Base-by-base conservation (phyloP, 2,329 filamentous ascomycete species). In the Paraconiothyrium sp. region DNA sequence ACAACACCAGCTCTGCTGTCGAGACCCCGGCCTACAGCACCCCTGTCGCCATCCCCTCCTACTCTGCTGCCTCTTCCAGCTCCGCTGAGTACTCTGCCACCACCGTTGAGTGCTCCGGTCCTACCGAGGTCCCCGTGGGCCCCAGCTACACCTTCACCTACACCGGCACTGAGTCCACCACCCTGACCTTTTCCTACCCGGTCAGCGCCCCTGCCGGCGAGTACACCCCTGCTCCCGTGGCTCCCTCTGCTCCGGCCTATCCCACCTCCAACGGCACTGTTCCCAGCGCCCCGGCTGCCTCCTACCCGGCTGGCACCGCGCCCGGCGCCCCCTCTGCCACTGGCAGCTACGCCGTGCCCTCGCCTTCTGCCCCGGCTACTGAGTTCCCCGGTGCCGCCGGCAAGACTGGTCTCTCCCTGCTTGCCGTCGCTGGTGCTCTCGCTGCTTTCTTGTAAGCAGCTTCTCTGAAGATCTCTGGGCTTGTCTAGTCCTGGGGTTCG, bases 331-430 rank as follows among this genome's bases (percentile, higher is more conserved):
- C 51, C 24, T 6, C 51, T n/a, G 54, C 43, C n/a, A 72, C 66
- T 51, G 68, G 69, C 49, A 58, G 55, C 68, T 37, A 67, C 67
- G 66, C 74, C 72, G 64, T 70, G 73, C 61, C 60, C 55, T 69
- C 39, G 54, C 68, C 60, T 63, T 72, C 66, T 56, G 65, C 60
- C 54, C 68, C 39, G 54, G 67, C 60, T 64, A 72, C 66, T 57
- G 65, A 73, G 67, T 85, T 81, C 82, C 85, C 84, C 61, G 85
- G 84, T 59, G 85, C 82, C 71, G 84, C 83, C 71, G 78, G 79
- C 73, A 82, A 84, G 78, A 79, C 78, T 63, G 84, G 83, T 72
- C 84, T 82, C 61, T 83, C 82, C 70, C 78, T 87, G 64, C 81
- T 83, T 61, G 84, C 82, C 73, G 76, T 86, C 68, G 79, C 84